Evolutionary conservation across 306 rosid genomes (phyloP).

Genomic region (Arachis hypogaea): DNA sequence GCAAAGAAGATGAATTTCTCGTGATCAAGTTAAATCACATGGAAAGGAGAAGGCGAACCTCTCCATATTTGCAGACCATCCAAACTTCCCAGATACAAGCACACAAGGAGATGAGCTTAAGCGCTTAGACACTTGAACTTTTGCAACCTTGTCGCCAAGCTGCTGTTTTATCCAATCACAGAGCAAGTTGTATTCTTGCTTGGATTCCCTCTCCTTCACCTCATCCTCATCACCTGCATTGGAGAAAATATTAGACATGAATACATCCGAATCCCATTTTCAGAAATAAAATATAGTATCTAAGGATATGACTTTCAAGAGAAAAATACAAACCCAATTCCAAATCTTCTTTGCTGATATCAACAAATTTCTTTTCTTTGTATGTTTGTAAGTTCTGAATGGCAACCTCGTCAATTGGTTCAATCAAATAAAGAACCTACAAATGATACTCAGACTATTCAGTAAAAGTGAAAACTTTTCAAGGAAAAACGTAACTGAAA

Average conservation of each 20-base stretch:
- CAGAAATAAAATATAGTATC: background rate
- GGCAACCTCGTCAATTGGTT: conserved; percentile 97
- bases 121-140: conserved; percentile 94
- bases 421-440: conserved; percentile 89
- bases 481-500: conserved; percentile 18
- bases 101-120: conserved; percentile 99
- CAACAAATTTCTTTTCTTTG: conserved; percentile 97
- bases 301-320: conserved; percentile 2
- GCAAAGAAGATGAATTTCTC: conserved; percentile 2
- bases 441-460: conserved; percentile 26
- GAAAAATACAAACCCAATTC: conserved; percentile 73
- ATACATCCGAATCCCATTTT: conserved; percentile 20
- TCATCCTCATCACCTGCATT: conserved; percentile 90
- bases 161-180: conserved; percentile 99
- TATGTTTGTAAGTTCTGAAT: conserved; percentile 95
- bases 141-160: conserved; percentile 93
- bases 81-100: conserved; percentile 98
- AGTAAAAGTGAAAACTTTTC: background rate
- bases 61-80: conserved; percentile 99
- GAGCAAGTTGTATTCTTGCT: conserved; percentile 80
- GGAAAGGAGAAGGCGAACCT: conserved; percentile 55
- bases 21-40: background rate
- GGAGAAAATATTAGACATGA: conserved; percentile 23
- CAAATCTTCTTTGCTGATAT: conserved; percentile 97
- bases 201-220: conserved; percentile 82